A percentile compares a stretch with the other conserved stretches of the same genome.
phyloP scores from a whole-genome alignment of 2,329 filamentous ascomycete species.

The Fusarium sp. region DNA sequence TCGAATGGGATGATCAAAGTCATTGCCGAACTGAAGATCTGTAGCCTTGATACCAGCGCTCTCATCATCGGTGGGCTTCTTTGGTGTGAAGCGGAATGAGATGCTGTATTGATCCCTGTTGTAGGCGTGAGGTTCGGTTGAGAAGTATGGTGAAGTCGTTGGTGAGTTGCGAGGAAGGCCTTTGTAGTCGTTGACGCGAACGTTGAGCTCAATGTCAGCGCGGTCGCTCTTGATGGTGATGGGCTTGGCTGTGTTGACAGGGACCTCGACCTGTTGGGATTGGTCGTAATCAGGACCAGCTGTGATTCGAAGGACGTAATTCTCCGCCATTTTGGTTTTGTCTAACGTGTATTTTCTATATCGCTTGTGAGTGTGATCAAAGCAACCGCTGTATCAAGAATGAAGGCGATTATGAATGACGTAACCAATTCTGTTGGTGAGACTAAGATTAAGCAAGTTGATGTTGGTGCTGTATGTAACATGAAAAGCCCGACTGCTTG shows the following conservation, averaged over 20 bases:
- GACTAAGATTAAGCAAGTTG: not conserved
- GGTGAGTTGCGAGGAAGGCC: slow-evolving; percentile 79
- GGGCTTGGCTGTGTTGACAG: slow-evolving; percentile 74
- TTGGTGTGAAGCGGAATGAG: slow-evolving; percentile 79
- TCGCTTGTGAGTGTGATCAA: not conserved
- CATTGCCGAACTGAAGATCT: slow-evolving; percentile 91
- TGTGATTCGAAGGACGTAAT: slow-evolving; percentile 83
- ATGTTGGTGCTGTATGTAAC: not conserved
- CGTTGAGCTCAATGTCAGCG: slow-evolving; percentile 73
- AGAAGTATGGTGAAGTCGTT: slow-evolving; percentile 79
- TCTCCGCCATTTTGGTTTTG: slow-evolving; percentile 62
- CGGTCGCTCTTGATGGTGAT: slow-evolving; percentile 69
- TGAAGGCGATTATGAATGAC: slow-evolving; percentile 12
- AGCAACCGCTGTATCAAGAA: not conserved
- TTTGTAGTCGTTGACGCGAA: slow-evolving; percentile 73
- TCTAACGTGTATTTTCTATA: not conserved
- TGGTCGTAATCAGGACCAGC: slow-evolving; percentile 80
- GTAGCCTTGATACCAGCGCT: slow-evolving; percentile 66
- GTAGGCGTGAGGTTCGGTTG: slow-evolving; percentile 68
- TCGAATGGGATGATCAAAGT: slow-evolving; percentile 90
- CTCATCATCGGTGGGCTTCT: slow-evolving; percentile 47
- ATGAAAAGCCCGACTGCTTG: not conserved
- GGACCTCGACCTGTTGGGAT: slow-evolving; percentile 74
- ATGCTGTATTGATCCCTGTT: slow-evolving; percentile 85
- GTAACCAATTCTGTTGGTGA: not conserved